phyloP scores from a whole-genome alignment of 129 eudicot genomes.

The Centella asiatica region DNA sequence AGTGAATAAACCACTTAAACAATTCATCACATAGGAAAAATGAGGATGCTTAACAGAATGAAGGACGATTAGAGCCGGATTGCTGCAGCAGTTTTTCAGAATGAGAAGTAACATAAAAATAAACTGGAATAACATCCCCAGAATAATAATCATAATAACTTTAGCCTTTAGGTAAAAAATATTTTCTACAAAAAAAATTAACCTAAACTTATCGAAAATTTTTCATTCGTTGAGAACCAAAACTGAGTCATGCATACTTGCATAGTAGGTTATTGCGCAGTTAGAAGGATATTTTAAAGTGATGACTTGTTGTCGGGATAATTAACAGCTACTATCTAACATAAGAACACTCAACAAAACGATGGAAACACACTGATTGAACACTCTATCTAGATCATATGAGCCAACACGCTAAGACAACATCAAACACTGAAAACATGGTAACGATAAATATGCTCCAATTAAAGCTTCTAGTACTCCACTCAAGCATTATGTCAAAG shows the following conservation, averaged over 20 bases:
- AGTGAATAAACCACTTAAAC: too few relatives aligned
- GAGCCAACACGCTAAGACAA: neutral
- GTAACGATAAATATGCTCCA: neutral
- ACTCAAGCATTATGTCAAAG: neutral
- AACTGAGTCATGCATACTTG: too few relatives aligned
- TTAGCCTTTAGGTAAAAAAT: neutral
- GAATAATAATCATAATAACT: neutral
- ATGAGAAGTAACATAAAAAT: neutral
- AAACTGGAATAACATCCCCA: neutral
- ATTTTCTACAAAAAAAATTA: too few relatives aligned
- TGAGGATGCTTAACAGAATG: too few relatives aligned
- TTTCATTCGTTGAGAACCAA: too few relatives aligned
- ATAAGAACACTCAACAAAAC: neutral
- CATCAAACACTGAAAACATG: neutral
- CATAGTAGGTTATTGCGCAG: too few relatives aligned
- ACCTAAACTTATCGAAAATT: too few relatives aligned
- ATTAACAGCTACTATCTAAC: neutral
- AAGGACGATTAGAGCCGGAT: too few relatives aligned
- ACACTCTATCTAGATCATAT: neutral
- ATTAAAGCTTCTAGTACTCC: neutral
- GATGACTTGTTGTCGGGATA: neutral
- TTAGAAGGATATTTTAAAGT: too few relatives aligned
- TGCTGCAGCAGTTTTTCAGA: too few relatives aligned
- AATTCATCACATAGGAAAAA: too few relatives aligned
- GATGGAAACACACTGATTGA: neutral